Evolutionary conservation across 495 filamentous ascomycete species (phyloP).

Genomic region (Aspergillus avenaceus): DNA sequence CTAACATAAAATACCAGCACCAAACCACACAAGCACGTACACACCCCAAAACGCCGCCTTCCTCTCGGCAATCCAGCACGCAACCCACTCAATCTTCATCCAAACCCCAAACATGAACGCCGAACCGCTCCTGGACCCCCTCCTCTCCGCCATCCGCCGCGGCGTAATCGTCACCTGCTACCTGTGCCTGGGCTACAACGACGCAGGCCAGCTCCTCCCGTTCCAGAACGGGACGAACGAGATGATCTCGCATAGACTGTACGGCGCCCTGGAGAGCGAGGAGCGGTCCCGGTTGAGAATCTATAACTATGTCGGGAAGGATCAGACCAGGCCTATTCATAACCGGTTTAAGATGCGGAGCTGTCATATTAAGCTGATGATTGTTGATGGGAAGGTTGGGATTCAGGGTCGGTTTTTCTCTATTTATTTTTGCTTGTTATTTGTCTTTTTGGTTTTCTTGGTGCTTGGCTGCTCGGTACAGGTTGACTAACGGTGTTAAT

Average conservation of each 20-base stretch:
- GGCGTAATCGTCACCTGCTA: constrained; percentile 65
- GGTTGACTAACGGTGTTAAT: constrained; percentile 2
- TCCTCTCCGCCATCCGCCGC: constrained; percentile 58
- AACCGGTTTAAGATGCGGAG: constrained; percentile 57
- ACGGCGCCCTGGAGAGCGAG: constrained; percentile 41
- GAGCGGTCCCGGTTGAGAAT: constrained; percentile 50
- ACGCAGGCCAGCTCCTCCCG: constrained; percentile 70
- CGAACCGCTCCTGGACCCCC: constrained; percentile 56
- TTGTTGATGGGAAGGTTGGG: constrained; percentile 62
- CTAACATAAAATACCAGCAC: constrained; percentile 26
- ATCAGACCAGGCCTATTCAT: constrained; percentile 62
- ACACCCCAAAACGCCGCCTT: constrained; percentile 71
- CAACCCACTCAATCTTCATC: constrained; percentile 59
- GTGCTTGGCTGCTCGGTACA: no score
- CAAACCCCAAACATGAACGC: constrained; percentile 76
- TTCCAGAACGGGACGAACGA: constrained; percentile 75
- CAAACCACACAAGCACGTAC: constrained; percentile 52
- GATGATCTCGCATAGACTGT: constrained; percentile 55
- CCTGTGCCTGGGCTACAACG: constrained; percentile 74
- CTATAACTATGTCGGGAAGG: constrained; percentile 67
- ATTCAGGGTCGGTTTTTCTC: constrained; percentile 43
- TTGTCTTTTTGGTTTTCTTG: no score
- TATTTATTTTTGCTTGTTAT: no score
- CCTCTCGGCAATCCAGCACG: constrained; percentile 64
- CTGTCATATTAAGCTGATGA: constrained; percentile 74